phyloP scores from a whole-genome alignment of 805 yeast species.

The Kockiozyma suomiensis region DNA sequence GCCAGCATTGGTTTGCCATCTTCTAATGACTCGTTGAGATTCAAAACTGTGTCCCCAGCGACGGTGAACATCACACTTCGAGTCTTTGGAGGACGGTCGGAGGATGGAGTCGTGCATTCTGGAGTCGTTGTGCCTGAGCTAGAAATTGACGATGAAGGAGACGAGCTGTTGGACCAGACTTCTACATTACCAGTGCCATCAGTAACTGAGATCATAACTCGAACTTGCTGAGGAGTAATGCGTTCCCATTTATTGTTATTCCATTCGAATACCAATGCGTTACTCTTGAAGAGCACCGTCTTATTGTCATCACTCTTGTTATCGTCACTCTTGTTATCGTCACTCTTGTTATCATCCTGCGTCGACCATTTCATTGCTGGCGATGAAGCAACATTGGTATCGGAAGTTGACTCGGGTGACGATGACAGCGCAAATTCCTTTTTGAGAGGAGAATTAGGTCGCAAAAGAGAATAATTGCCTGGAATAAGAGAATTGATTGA shows the following conservation, averaged over 20 bases:
- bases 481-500: not conserved
- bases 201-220: constrained; percentile 24
- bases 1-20: constrained; percentile 23
- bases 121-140: not conserved
- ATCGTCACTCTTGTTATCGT: not conserved
- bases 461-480: not conserved
- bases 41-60: constrained; percentile 18
- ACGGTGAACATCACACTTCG: constrained; percentile 19
- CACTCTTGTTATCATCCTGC: not conserved
- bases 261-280: constrained; percentile 36
- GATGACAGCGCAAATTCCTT: constrained; percentile 9
- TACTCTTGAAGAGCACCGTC: constrained; percentile 26
- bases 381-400: not conserved
- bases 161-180: constrained; percentile 29
- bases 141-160: constrained; percentile 1
- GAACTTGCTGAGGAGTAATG: constrained; percentile 23
- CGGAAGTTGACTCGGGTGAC: constrained; percentile 2
- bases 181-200: constrained; percentile 30
- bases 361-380: not conserved
- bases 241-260: constrained; percentile 31
- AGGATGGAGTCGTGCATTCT: not conserved
- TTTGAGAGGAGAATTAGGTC: constrained; percentile 17
- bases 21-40: constrained; percentile 1
- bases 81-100: constrained; percentile 1
- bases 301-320: constrained; percentile 17